phyloP scores from a whole-genome alignment of 2,329 filamentous ascomycete species.

The Paramyrothecium sp. region DNA sequence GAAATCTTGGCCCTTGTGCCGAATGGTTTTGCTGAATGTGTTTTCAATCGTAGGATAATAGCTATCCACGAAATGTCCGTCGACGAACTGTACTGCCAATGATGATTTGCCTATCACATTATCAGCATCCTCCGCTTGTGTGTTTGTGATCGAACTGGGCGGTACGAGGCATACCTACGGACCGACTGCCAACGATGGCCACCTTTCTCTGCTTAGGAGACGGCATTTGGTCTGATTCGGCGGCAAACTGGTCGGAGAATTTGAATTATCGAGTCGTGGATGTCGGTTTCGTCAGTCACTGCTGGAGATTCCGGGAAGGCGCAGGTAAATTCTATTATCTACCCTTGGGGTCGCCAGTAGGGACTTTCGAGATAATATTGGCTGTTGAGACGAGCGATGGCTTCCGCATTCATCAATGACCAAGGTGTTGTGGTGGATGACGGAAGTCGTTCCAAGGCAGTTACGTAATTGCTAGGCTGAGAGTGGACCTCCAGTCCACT shows the following conservation, averaged over 20 bases:
- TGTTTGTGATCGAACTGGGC: neutral
- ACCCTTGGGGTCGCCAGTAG: too few relatives aligned
- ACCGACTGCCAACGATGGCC: constrained; percentile 91
- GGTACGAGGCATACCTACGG: constrained; percentile 58
- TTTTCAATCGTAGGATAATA: constrained; percentile 99
- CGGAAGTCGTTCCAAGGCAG: neutral
- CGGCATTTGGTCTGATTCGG: constrained; percentile 48
- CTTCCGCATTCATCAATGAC: too few relatives aligned
- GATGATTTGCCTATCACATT: constrained; percentile 81
- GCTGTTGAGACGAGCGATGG: too few relatives aligned
- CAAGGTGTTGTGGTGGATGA: constrained; percentile 15
- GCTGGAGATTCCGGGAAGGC: too few relatives aligned
- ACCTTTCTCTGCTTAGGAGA: constrained; percentile 88
- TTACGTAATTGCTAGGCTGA: too few relatives aligned
- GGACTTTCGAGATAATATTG: too few relatives aligned
- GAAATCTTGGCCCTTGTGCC: constrained; percentile 89
- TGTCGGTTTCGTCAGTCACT: neutral
- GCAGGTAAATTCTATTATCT: too few relatives aligned
- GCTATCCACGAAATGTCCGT: constrained; percentile 96
- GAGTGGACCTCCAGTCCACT: too few relatives aligned
- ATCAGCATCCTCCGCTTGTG: neutral
- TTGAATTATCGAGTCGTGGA: neutral
- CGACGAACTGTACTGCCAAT: constrained; percentile 93
- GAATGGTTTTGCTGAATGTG: constrained; percentile 95
- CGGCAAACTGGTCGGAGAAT: neutral